Evolutionary conservation across 108 stramenopile species (phyloP).

Genomic region (Licmophora abbreviata): DNA sequence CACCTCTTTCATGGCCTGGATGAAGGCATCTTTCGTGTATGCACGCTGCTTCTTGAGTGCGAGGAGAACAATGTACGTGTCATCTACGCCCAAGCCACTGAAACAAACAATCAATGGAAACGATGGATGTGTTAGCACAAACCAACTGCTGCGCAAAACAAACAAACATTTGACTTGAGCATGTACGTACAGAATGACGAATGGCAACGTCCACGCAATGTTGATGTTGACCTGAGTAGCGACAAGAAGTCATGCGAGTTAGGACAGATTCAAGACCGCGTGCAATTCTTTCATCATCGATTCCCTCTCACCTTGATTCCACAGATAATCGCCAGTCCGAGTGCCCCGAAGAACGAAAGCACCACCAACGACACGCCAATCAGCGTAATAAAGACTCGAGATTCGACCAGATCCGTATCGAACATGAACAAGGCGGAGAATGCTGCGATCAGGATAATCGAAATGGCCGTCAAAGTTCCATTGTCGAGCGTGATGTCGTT

Average conservation of each 20-base stretch:
- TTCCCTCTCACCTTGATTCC: constrained; percentile 21
- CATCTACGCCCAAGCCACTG: constrained; percentile 36
- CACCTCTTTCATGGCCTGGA: constrained; percentile 30
- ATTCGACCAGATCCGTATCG: constrained; percentile 22
- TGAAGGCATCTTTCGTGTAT: constrained; percentile 9
- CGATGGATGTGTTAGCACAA: no score
- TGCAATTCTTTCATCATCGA: no score
- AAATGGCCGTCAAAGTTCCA: constrained; percentile 15
- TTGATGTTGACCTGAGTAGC: constrained; percentile 20
- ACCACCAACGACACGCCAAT: constrained; percentile 27
- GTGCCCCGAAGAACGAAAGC: constrained; percentile 29
- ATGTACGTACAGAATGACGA: constrained; percentile 23
- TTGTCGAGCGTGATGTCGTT: constrained; percentile 31
- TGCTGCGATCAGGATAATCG: constrained; percentile 24
- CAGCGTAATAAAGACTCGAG: constrained; percentile 24
- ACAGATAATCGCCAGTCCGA: constrained; percentile 23
- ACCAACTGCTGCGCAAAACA: no score
- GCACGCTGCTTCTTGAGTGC: constrained; percentile 25
- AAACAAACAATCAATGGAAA: no score
- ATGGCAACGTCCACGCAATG: constrained; percentile 45
- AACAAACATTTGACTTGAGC: no score
- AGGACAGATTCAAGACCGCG: no score
- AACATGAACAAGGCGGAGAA: constrained; percentile 30
- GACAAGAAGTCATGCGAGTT: no score
- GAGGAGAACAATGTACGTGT: constrained; percentile 31